A percentile compares a stretch with the other conserved stretches of the same genome.
Evolutionary conservation across 2,329 filamentous ascomycete genomes (phyloP).

Genomic region (Colletotrichum tropicicola): DNA sequence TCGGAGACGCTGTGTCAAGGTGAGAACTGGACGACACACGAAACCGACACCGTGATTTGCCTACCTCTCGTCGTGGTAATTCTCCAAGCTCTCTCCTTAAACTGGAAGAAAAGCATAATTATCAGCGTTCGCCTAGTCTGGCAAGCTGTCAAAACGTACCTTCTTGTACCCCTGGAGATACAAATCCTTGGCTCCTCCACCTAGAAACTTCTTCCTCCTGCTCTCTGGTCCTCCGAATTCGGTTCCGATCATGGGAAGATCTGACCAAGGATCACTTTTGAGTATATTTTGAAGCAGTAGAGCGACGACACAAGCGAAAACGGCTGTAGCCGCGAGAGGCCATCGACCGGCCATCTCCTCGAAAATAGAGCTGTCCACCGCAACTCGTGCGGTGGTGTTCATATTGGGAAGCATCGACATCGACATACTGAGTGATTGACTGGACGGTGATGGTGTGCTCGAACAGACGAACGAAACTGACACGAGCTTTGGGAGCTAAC

Average conservation of each 20-base stretch:
- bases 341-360: not conserved
- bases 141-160: constrained; percentile 19
- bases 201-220: constrained; percentile 36
- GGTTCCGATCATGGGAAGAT: constrained; percentile 37
- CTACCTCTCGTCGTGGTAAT: constrained; percentile 37
- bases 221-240: constrained; percentile 38
- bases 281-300: not conserved
- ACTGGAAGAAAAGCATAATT: constrained; percentile 30
- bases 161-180: constrained; percentile 41
- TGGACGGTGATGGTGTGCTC: not conserved
- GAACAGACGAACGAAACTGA: not conserved
- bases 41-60: not conserved
- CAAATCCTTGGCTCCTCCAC: constrained; percentile 31
- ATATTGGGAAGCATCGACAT: constrained; percentile 9
- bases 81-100: constrained; percentile 40
- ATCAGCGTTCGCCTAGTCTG: not conserved
- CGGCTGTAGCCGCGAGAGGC: constrained; percentile 5
- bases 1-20: constrained; percentile 29
- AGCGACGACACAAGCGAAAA: not conserved
- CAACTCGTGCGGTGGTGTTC: not conserved
- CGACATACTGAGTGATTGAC: not conserved
- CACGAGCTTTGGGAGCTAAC: not conserved
- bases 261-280: constrained; percentile 6
- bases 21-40: not conserved
- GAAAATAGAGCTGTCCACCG: constrained; percentile 2